phyloP scores from a whole-genome alignment of 2,329 filamentous ascomycete species.

The Neurospora sp. region DNA sequence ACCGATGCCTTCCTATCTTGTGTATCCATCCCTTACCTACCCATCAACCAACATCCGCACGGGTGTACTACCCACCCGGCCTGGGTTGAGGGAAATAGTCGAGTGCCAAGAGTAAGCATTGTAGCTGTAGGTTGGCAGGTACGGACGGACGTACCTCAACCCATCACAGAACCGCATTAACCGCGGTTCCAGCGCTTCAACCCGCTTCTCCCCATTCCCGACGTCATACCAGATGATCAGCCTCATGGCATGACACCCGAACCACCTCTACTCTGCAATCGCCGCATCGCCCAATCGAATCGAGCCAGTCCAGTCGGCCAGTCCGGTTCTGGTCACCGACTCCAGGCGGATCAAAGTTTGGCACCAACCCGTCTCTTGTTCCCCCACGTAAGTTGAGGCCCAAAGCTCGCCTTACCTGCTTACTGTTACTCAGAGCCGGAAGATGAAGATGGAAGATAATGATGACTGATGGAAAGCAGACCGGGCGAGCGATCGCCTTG shows the following conservation, averaged over 20 bases:
- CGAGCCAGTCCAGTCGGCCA: background rate
- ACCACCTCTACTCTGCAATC: background rate
- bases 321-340: background rate
- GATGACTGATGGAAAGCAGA: background rate
- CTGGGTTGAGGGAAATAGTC: background rate
- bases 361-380: background rate
- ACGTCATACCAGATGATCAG: background rate
- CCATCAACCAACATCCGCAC: background rate
- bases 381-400: background rate
- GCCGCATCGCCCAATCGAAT: background rate
- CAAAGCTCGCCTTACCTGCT: background rate
- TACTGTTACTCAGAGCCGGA: background rate
- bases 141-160: background rate
- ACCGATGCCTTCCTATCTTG: background rate
- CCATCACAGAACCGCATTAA: background rate
- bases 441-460: background rate
- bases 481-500: background rate
- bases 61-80: background rate
- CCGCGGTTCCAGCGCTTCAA: background rate
- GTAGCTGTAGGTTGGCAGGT: background rate
- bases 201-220: background rate
- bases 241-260: background rate
- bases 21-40: background rate
- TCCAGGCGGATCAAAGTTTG: background rate
- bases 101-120: background rate